A percentile compares a stretch with the other conserved stretches of the same genome.
These are phyloP conservation scores for Emiliania huxleyi DNA, from an alignment of 78 protist species.

Conservation along the genomic window DNA sequence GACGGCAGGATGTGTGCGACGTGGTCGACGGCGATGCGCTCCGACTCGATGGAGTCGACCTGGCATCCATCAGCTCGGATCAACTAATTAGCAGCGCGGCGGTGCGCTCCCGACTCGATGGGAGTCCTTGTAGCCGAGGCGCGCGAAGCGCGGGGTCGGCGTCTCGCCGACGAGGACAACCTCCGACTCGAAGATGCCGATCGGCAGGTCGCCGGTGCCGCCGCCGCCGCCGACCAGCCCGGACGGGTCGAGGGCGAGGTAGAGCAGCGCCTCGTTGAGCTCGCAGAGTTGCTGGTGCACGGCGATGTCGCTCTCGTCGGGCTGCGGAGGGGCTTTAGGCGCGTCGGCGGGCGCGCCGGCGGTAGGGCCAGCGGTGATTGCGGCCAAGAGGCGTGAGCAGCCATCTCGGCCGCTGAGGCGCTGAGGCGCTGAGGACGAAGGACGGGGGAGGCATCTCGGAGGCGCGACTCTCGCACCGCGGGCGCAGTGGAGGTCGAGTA, in stretches of 20 bases:
- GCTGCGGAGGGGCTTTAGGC: too few relatives aligned
- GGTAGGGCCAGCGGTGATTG: too few relatives aligned
- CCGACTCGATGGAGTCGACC: conserved; percentile 32
- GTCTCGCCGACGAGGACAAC: conserved; percentile 56
- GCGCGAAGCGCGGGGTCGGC: conserved; percentile 56
- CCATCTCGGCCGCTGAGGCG: too few relatives aligned
- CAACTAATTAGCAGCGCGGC: too few relatives aligned
- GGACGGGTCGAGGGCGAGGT: conserved; percentile 62
- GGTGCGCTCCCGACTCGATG: too few relatives aligned
- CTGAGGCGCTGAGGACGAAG: too few relatives aligned
- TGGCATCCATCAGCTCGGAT: too few relatives aligned
- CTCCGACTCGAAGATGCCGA: conserved; percentile 68
- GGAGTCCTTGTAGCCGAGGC: conserved; percentile 10
- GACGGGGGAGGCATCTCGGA: too few relatives aligned
- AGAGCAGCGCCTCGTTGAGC: conserved; percentile 68
- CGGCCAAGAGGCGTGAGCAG: too few relatives aligned
- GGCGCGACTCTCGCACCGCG: too few relatives aligned
- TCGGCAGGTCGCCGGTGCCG: conserved; percentile 64
- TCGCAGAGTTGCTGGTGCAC: conserved; percentile 64
- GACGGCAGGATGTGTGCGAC: conserved; percentile 68
- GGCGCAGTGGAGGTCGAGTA: conserved; percentile 76
- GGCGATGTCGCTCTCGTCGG: too few relatives aligned
- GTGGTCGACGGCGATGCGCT: conserved; percentile 77
- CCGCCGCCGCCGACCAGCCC: not conserved
- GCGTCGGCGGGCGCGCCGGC: too few relatives aligned